These are phyloP conservation scores for Populus euphratica DNA, from an alignment of 345 rosid genomes.

Conservation along the genomic window DNA sequence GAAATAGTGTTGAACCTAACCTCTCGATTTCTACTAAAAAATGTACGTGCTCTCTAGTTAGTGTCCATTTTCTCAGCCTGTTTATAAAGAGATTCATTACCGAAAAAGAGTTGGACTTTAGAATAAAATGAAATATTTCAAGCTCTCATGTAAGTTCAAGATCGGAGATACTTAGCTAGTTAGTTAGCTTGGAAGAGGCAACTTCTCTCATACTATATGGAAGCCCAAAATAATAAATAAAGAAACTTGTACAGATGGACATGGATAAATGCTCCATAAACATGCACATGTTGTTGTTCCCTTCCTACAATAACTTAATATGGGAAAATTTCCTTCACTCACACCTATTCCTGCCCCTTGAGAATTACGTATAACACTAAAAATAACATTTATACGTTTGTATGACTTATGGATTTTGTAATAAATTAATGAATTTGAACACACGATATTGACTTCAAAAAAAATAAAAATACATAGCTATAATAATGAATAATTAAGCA, in stretches of 20 bases:
- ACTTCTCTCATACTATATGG: neutral
- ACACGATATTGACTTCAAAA: neutral
- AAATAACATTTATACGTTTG: neutral
- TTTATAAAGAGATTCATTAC: too few species aligned
- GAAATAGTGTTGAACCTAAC: too few species aligned
- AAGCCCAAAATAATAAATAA: neutral
- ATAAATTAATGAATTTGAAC: neutral
- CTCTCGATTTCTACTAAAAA: too few species aligned
- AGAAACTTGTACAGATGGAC: conserved; percentile 25
- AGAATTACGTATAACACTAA: neutral
- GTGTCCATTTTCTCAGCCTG: too few species aligned
- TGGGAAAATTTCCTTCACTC: conserved; percentile 14
- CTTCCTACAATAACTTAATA: conserved; percentile 23
- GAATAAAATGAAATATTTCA: too few species aligned
- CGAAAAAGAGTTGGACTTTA: too few species aligned
- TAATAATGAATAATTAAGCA: conserved; percentile 8
- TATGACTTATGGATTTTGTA: neutral
- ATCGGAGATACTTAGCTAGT: too few species aligned
- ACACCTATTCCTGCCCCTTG: neutral
- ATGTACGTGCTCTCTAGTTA: too few species aligned
- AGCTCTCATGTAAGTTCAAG: too few species aligned
- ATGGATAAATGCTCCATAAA: conserved; percentile 52
- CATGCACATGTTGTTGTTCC: conserved; percentile 61
- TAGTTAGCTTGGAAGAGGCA: neutral
- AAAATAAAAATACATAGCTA: conserved; percentile 5